Evolutionary conservation across 2,329 filamentous ascomycete genomes (phyloP), one percentile per base, ranked within the genome.

Genomic region (Colletotrichum camelliae): DNA sequence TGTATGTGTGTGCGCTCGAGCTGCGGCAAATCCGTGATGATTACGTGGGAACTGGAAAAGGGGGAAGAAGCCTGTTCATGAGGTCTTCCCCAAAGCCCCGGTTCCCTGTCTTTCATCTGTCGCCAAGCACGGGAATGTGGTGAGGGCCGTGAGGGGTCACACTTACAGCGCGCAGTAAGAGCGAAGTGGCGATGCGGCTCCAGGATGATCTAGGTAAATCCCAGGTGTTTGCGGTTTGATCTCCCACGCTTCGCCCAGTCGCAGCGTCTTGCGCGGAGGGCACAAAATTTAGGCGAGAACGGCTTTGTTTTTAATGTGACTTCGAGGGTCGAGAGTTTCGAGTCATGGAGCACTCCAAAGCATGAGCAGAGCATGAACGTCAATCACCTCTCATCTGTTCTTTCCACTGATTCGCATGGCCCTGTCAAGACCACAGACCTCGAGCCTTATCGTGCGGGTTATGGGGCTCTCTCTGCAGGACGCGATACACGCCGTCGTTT

Each of bases 241-340:
- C 66, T 70, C 27, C 74, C 33, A 68, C 58, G 64, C 57, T 75
- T 75, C 64, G 73, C 64, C 62, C 61, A 73, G 24, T 73, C n/a
- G 55, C 64, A 43, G 21, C 18, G 27, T 31, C 58, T 35, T 9
- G 15, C 37, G n/a, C 66, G 35, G 70, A 27, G 24, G 62, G 35
- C 48, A 43, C 62, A 52, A 58, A 29, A 29, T 33, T 67, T 18
- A 43, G 72, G 55, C 31, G 62, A 75, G 52, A 66, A 60, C n/a
- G 39, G 61, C 39, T 39, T 33, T 48, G 31, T 35, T 68, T 57
- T 31, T 57, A 29, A 64, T 58, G 62, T 29, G 64, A 75, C 73
- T n/a, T 57, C 73, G 35, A 64, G 7, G 27, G 35, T 60, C 10
- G 33, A 43, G 39, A 29, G n/a, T 31, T 18, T 55, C 55, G 73